Percentiles rank a stretch among this genome's conserved stretches.
These are phyloP conservation scores for Royoungia palumana DNA, from an alignment of 768 basidiomycete genomes.

Conservation along the genomic window DNA sequence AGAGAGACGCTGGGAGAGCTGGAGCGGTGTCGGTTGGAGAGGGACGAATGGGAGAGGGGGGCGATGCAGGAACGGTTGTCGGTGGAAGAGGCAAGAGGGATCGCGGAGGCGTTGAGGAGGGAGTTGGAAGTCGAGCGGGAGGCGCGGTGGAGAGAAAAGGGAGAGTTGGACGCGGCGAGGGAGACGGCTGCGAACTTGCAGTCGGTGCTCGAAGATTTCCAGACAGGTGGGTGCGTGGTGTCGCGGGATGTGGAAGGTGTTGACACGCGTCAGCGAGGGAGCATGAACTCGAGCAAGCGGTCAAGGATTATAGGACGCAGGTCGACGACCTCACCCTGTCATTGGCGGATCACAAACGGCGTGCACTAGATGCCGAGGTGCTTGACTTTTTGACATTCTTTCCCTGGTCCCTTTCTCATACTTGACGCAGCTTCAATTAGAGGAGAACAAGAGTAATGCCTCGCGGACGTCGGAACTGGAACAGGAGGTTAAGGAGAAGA, in stretches of 20 bases:
- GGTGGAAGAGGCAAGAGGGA: slow-evolving; percentile 66
- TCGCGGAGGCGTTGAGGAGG: slow-evolving; percentile 51
- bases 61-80: slow-evolving; percentile 64
- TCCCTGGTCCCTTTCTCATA: slow-evolving; percentile 1
- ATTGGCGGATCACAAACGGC: slow-evolving; percentile 86
- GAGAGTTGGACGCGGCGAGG: slow-evolving; percentile 60
- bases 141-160: slow-evolving; percentile 50
- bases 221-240: slow-evolving; percentile 60
- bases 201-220: slow-evolving; percentile 93
- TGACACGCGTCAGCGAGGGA: slow-evolving; percentile 66
- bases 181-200: slow-evolving; percentile 83
- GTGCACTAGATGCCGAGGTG: slow-evolving; percentile 87
- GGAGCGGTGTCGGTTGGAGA: slow-evolving; percentile 80
- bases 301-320: slow-evolving; percentile 77
- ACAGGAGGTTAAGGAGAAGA: slow-evolving; percentile 94
- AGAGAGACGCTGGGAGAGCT: slow-evolving; percentile 82
- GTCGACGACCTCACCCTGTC: slow-evolving; percentile 66
- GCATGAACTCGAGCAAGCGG: slow-evolving; percentile 80
- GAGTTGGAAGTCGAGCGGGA: slow-evolving; percentile 68
- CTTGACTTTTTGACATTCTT: background rate
- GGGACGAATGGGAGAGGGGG: slow-evolving; percentile 67
- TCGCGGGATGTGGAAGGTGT: background rate
- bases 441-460: slow-evolving; percentile 66
- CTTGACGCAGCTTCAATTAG: slow-evolving; percentile 58
- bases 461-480: slow-evolving; percentile 70